These are phyloP conservation scores for Phyllosticta capitalensis DNA, from an alignment of 2,329 filamentous ascomycete species.

Conservation along the genomic window DNA sequence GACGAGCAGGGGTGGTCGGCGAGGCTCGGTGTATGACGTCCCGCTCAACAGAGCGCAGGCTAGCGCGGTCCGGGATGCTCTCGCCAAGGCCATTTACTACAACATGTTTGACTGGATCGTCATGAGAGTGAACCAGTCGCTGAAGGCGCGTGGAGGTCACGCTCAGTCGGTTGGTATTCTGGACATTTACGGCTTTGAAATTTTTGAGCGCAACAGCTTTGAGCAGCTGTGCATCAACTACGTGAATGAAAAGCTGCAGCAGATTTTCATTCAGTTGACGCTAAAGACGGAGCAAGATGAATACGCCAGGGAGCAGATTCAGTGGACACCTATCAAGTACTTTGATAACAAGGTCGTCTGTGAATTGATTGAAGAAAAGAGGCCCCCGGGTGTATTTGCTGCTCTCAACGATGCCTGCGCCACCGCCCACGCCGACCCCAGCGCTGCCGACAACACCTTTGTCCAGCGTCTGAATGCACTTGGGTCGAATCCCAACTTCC, in stretches of 20 bases:
- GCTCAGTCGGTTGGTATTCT: conserved; percentile 88
- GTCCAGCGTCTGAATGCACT: conserved; percentile 88
- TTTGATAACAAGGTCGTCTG: conserved; percentile 99
- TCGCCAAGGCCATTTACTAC: conserved; percentile 93
- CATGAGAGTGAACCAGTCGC: conserved; percentile 76
- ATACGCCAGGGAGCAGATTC: conserved; percentile 89
- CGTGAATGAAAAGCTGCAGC: conserved; percentile 97
- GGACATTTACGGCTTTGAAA: conserved; percentile 98
- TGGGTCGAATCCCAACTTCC: conserved; percentile 77
- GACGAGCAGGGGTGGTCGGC: conserved; percentile 54
- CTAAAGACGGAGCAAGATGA: conserved; percentile 96
- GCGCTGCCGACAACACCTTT: conserved; percentile 90
- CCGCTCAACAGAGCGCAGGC: conserved; percentile 86
- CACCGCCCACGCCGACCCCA: conserved; percentile 92
- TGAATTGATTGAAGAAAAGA: conserved; percentile 85
- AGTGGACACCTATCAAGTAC: conserved; percentile 98
- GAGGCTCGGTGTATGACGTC: conserved; percentile 60
- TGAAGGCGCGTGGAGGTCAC: conserved; percentile 66
- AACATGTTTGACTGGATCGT: conserved; percentile 99
- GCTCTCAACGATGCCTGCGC: conserved; percentile 96
- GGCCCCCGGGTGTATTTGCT: conserved; percentile 87
- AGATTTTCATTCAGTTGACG: conserved; percentile 97
- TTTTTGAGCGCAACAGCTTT: conserved; percentile 97
- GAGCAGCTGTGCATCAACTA: conserved; percentile 99
- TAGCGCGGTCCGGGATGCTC: conserved; percentile 73